Conservation (phyloP, 129 eudicot genomes). For the Pulicaria dysenterica region DNA sequence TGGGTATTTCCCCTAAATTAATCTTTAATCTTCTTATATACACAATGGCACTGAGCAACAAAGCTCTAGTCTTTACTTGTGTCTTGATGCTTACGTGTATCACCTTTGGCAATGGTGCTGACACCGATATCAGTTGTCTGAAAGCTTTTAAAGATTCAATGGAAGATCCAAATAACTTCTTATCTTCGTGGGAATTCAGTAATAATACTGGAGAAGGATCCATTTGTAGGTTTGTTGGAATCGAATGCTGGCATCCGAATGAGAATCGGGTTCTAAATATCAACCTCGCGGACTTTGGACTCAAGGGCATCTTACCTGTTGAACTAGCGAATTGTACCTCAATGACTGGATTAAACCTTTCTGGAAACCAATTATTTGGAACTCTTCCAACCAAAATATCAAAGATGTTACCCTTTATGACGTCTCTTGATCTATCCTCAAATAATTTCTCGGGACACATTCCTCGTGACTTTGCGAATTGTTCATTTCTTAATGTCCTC, state of each 20-base stretch:
- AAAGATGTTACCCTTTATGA: conserved; percentile 32
- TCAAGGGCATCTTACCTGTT: conserved; percentile 59
- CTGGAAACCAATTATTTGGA: conserved; percentile 52
- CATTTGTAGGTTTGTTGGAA: conserved; percentile 57
- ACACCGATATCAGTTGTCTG: conserved; percentile 52
- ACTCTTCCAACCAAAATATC: conserved; percentile 55
- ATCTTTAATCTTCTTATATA: neutral
- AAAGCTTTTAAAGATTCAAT: conserved; percentile 47
- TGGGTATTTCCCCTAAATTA: neutral
- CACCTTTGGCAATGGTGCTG: conserved; percentile 29
- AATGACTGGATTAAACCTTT: conserved; percentile 65
- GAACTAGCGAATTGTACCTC: conserved; percentile 47
- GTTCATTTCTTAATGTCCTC: conserved; percentile 53
- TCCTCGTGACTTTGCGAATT: conserved; percentile 55
- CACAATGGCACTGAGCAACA: neutral
- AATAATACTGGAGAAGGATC: conserved; percentile 51
- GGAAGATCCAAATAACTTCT: conserved; percentile 43
- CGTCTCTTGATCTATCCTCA: conserved; percentile 66
- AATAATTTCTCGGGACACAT: conserved; percentile 59
- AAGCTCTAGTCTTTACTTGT: neutral
- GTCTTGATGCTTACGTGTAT: conserved; percentile 2
- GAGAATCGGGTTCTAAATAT: conserved; percentile 61
- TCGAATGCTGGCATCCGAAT: conserved; percentile 60
- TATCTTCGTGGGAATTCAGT: conserved; percentile 59
- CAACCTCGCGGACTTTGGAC: conserved; percentile 45